A percentile compares a stretch with the other conserved stretches of the same genome.
Evolutionary conservation across 352 stramenopile species (phyloP).

Genomic region (Phytophthora boehmeriae): DNA sequence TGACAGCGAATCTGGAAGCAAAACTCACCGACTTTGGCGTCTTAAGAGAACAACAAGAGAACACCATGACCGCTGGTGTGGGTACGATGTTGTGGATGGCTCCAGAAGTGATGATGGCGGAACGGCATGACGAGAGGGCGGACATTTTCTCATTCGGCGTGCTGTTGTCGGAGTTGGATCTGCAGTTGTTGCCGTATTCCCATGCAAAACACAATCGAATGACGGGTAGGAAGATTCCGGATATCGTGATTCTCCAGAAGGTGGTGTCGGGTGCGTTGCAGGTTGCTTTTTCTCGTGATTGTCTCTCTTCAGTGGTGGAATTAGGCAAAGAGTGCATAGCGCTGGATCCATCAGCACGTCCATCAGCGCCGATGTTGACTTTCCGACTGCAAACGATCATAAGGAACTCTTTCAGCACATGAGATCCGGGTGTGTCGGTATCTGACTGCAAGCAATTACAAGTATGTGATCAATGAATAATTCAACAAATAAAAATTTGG

Average conservation of each 20-base stretch:
- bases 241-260: conserved; percentile 25
- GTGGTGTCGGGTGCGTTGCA: conserved; percentile 17
- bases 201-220: background rate
- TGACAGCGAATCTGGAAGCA: conserved; percentile 11
- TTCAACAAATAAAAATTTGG: too few species aligned
- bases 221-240: conserved; percentile 17
- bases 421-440: too few species aligned
- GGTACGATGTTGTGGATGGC: conserved; percentile 31
- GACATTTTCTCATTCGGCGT: conserved; percentile 32
- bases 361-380: conserved; percentile 18
- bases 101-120: conserved; percentile 24
- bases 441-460: too few species aligned
- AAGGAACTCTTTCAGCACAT: too few species aligned
- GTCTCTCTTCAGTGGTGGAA: conserved; percentile 1
- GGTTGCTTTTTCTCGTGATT: conserved; percentile 13
- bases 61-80: conserved; percentile 15
- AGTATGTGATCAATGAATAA: too few species aligned
- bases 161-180: conserved; percentile 25
- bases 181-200: conserved; percentile 18
- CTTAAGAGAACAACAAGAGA: conserved; percentile 5
- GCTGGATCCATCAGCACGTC: conserved; percentile 8
- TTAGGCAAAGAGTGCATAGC: conserved; percentile 18
- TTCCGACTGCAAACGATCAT: conserved; percentile 22
- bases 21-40: conserved; percentile 17
- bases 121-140: conserved; percentile 17